Base-by-base conservation (phyloP, 2,329 filamentous ascomycete species). In the Alternaria brassicae region DNA sequence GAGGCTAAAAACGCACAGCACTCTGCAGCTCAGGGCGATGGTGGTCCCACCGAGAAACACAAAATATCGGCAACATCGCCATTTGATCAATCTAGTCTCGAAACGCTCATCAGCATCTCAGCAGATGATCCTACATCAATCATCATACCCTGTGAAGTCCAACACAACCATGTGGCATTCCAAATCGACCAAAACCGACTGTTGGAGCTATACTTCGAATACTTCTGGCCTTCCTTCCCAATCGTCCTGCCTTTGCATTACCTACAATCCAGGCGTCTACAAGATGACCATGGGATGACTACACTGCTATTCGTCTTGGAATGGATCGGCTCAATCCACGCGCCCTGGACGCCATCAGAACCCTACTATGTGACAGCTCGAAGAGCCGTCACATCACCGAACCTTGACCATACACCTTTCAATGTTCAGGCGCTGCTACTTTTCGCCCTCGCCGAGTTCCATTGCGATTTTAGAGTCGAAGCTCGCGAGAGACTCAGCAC, bases 371-470 rank as follows among this genome's bases (percentile, higher is more conserved):
- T 63, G 47, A 52, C 54, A 8, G 73, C 72, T 19, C 44, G 63
- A 12, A 56, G 66, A 51, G 66, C 69, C 2, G 49, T 78, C 9
- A 58, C 17, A 12, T 62, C 68, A 12, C 58, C 63, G 12, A 51
- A 47, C 4, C 49, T 73, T 10, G 59, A 64, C 25, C 65, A 56
- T 52, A 73, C 71, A 9, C 69, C 73, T 0, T 91, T 88, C 72
- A 80, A 87, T 13, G 86, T 96, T 1, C 93, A 97, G 77, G 88
- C 91, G 2, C 83, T 94, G 72, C 79, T 96, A 55, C 80, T 97
- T 2, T 84, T 93, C 51, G 85, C 92, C 7, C 87, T 96, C 58
- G 88, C 88, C 0, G 82, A 96, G 17, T 91, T 95, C 93, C 30
- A 91, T 93, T 75, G 89, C 89, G n/a, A 88, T 83, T 61, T 89